Base-by-base conservation (phyloP, 306 rosid species). In the Mucuna pruriens region DNA sequence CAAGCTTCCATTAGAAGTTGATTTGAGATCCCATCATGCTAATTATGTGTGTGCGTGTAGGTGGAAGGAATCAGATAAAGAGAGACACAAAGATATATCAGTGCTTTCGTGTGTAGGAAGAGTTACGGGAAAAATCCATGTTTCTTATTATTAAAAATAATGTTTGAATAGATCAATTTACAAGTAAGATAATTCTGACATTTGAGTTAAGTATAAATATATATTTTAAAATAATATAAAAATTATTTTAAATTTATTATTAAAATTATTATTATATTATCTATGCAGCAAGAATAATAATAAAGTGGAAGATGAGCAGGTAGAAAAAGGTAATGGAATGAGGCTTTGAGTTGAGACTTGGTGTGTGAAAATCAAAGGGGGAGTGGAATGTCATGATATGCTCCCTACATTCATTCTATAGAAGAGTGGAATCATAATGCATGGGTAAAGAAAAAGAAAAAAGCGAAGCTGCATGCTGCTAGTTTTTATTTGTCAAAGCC, bases 1-100 rank as follows among this genome's bases (percentile, higher is more conserved):
- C 84, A 79, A 84, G 81, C 81, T 84, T 84, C 81, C 19, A 74
- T 74, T 65, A 84, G 84, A 84, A 84, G 84, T 58, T 74, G 81
- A 74, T 65, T 22, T 46, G 67, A 78, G 51, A 58, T 64, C 9
- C 38, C 64, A 72, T 83, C 29, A 82, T 71, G 86, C 29, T 70
- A 39, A 25, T 49, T 22, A 33, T 76, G 78, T 68, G 82, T 65
- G 70, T 20, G 84, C 33, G 69, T 34, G 52, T 84, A 79, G 52
- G 74, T 74, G 81, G 52, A 74, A 57, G 49, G 44, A 39, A 57
- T 66, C 40, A 65, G 63, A 77, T 39, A 52, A 78, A 78, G 83
- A 60, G 52, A 75, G 38, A 42, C 64, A 61, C 69, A 71, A 66
- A 74, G 10, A 71, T 46, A 31, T 40, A 44, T 69, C 6, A 69